Conservation (phyloP, 306 rosid species). For the Neltuma alba region DNA sequence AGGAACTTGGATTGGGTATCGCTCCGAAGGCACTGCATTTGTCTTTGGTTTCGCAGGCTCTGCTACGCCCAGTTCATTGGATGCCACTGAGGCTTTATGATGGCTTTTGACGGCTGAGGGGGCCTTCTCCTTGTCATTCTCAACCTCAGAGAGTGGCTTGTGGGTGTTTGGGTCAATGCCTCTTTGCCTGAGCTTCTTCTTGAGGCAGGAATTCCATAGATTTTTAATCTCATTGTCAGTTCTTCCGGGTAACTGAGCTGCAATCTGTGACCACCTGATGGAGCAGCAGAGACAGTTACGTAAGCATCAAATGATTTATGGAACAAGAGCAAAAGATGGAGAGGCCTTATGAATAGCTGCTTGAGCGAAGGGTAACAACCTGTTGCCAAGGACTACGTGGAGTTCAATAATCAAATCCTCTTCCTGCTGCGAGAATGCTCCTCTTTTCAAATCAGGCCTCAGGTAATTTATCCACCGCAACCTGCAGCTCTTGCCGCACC, state of each 20-base stretch:
- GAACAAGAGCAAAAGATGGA: not conserved
- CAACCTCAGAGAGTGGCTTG: conserved; percentile 68
- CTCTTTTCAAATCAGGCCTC: conserved; percentile 96
- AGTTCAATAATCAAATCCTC: conserved; percentile 88
- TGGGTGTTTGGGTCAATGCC: conserved; percentile 96
- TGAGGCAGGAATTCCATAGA: conserved; percentile 93
- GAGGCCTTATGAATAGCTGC: conserved; percentile 6
- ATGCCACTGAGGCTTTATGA: too few species aligned
- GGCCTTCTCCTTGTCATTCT: conserved; percentile 47
- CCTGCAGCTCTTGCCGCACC: conserved; percentile 96
- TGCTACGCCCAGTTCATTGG: conserved; percentile 42
- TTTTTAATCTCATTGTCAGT: conserved; percentile 94
- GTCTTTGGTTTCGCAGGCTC: conserved; percentile 42
- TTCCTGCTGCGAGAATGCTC: conserved; percentile 92
- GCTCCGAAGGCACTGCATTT: conserved; percentile 35
- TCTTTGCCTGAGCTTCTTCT: conserved; percentile 90
- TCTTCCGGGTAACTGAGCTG: conserved; percentile 93
- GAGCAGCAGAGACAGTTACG: not conserved
- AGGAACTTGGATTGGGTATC: conserved; percentile 54
- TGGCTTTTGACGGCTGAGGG: conserved; percentile 45
- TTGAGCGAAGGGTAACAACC: conserved; percentile 39
- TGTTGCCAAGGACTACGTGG: conserved; percentile 87
- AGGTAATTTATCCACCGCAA: conserved; percentile 93
- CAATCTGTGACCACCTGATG: conserved; percentile 96
- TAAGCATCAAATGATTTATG: not conserved